Conservation (phyloP, 2,329 filamentous ascomycete genomes). For the Exophiala mesophila region DNA sequence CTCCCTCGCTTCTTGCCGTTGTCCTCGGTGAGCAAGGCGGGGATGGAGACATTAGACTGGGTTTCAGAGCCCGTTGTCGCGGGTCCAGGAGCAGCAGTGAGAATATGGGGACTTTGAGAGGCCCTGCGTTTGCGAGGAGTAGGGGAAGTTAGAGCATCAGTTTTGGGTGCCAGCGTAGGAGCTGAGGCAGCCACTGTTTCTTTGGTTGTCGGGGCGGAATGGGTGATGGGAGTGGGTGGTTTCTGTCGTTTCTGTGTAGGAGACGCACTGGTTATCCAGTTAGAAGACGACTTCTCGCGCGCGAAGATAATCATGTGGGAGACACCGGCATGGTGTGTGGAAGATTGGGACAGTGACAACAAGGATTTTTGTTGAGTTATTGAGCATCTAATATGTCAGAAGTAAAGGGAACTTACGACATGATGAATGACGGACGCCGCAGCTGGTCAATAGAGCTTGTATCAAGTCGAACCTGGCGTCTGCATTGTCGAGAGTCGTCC, state of each 20-base stretch:
- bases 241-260: slow-evolving; percentile 20
- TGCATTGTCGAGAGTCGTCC: slow-evolving; percentile 18
- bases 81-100: slow-evolving; percentile 21
- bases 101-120: slow-evolving; percentile 30
- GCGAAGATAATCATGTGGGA: background rate
- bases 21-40: slow-evolving; percentile 19
- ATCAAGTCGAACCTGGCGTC: slow-evolving; percentile 17
- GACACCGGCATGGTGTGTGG: too few relatives aligned
- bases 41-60: slow-evolving; percentile 15
- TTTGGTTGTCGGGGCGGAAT: slow-evolving; percentile 9
- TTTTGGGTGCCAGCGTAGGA: slow-evolving; percentile 18
- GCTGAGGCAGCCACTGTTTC: slow-evolving; percentile 15
- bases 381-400: slow-evolving; percentile 15
- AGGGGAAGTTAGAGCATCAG: slow-evolving; percentile 12
- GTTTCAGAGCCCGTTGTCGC: background rate
- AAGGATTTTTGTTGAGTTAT: slow-evolving; percentile 4
- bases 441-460: slow-evolving; percentile 18
- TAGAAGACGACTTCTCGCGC: slow-evolving; percentile 6
- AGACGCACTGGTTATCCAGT: slow-evolving; percentile 9
- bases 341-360: too few relatives aligned
- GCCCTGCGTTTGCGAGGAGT: slow-evolving; percentile 44
- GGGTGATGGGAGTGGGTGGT: slow-evolving; percentile 13
- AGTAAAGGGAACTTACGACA: slow-evolving; percentile 22
- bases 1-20: slow-evolving; percentile 71
- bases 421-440: slow-evolving; percentile 20